Base-by-base conservation (phyloP, 202 grass and related monocot species). In the Setaria italica region DNA sequence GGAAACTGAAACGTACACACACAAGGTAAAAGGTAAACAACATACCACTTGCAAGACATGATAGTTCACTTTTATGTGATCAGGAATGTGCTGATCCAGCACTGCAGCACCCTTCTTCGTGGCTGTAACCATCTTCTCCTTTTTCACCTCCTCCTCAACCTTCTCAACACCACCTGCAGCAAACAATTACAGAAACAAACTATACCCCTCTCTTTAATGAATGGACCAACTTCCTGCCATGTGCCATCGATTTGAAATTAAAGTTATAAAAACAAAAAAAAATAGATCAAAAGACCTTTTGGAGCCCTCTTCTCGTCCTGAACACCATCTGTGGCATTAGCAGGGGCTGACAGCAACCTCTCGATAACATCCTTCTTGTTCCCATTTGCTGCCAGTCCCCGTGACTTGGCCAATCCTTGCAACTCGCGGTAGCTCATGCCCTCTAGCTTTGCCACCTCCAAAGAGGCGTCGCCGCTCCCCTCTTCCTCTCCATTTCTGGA, bases 1-100 rank as follows among this genome's bases (percentile, higher is more conserved):
- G 0, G 64, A 48, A 82, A 55, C 5, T 63, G 0, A 67, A 59
- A 7, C 19, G 25, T 62, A 30, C 17, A 78, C 20, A 76, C 2
- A 14, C 34, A 63, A 55, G 60, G 13, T 29, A 80, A 77, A 35
- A 63, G 19, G n/a, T 25, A 63, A 86, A 30, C 80, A 19, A 83
- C 87, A 14, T 70, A 98, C 95, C 86, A 91, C 84, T 87, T 92
- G 87, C 83, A 98, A 89, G 25, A 98, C 93, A 92, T 98, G 95
- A 79, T 92, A 95, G 47, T 66, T 76, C 71, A 57, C 85, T 85
- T 98, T 94, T 62, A 94, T 90, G 70, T 91, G 84, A 56, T 89
- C 85, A 30, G 91, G 90, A 81, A 98, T 79, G 81, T 93, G 63
- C 70, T 90, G 81, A 50, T 98, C 91, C 74, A 98, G 85, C 75